These are phyloP conservation scores for Leucocoprinus leucothites DNA, from an alignment of 768 basidiomycete genomes.

Conservation along the genomic window DNA sequence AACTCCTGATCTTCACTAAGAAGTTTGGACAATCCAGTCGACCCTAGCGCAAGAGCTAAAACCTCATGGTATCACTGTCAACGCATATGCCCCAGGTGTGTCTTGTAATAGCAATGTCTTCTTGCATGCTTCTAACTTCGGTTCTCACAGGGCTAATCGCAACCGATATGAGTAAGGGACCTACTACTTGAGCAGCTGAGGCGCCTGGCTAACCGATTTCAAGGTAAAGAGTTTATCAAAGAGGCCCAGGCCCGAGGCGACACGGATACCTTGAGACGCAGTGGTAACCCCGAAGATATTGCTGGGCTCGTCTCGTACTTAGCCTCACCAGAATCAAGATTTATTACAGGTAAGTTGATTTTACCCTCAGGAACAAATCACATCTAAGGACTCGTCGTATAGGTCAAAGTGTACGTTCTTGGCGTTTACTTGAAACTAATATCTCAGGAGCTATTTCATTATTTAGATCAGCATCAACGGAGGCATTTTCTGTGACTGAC, in stretches of 20 bases:
- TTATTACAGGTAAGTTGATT: constrained; percentile 16
- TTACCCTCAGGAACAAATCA: neutral
- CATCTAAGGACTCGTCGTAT: neutral
- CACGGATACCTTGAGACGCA: neutral
- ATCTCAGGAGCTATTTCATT: too few relatives aligned
- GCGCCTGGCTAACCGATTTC: too few relatives aligned
- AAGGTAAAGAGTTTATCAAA: neutral
- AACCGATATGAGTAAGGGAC: too few relatives aligned
- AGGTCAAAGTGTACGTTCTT: too few relatives aligned
- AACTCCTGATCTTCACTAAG: neutral
- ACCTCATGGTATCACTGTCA: constrained; percentile 36
- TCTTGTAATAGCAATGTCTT: neutral
- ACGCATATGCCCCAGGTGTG: constrained; percentile 37
- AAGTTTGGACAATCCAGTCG: neutral
- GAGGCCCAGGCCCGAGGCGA: neutral
- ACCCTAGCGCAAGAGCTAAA: constrained; percentile 33
- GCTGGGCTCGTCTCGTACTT: constrained; percentile 19
- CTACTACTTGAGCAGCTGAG: too few relatives aligned
- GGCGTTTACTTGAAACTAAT: neutral
- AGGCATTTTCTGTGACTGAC: neutral
- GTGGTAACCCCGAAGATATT: constrained; percentile 13
- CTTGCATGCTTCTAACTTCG: too few relatives aligned
- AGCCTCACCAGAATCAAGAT: constrained; percentile 16
- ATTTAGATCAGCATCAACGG: neutral
- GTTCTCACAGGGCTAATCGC: too few relatives aligned